Evolutionary conservation across 106 monocot species (phyloP).

Genomic region (Amphibolis antarctica): DNA sequence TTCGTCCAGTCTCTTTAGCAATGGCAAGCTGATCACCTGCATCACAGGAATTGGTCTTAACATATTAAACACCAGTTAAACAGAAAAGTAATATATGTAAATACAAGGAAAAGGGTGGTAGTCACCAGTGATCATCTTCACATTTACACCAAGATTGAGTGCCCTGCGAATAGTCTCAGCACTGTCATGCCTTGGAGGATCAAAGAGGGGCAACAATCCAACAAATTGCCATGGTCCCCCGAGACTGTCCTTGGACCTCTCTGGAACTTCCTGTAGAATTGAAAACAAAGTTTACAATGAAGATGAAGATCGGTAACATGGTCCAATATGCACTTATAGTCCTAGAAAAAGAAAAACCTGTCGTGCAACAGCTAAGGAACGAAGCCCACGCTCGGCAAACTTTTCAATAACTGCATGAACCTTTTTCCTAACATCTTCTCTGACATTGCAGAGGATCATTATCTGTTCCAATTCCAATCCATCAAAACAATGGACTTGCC

Average conservation of each 20-base stretch:
- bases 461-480: constrained; percentile 36
- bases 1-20: constrained; percentile 46
- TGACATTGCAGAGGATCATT: constrained; percentile 49
- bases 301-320: neutral
- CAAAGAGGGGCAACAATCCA: constrained; percentile 77
- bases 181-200: constrained; percentile 95
- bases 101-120: neutral
- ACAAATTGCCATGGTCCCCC: constrained; percentile 95
- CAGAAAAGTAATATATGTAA: constrained; percentile 2
- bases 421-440: constrained; percentile 50
- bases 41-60: neutral
- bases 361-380: constrained; percentile 50
- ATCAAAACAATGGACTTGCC: neutral
- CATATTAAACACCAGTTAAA: neutral
- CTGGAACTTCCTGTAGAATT: constrained; percentile 75
- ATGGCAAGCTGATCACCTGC: constrained; percentile 50
- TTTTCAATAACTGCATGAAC: constrained; percentile 60
- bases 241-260: constrained; percentile 59
- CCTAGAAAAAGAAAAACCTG: constrained; percentile 30
- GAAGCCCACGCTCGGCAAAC: constrained; percentile 67
- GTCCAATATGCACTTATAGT: neutral
- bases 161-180: constrained; percentile 94
- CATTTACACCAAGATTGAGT: constrained; percentile 93
- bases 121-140: constrained; percentile 98
- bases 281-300: neutral